These are phyloP conservation scores for Sporobolomyces phaffii DNA, from an alignment of 768 basidiomycete genomes.

Conservation along the genomic window DNA sequence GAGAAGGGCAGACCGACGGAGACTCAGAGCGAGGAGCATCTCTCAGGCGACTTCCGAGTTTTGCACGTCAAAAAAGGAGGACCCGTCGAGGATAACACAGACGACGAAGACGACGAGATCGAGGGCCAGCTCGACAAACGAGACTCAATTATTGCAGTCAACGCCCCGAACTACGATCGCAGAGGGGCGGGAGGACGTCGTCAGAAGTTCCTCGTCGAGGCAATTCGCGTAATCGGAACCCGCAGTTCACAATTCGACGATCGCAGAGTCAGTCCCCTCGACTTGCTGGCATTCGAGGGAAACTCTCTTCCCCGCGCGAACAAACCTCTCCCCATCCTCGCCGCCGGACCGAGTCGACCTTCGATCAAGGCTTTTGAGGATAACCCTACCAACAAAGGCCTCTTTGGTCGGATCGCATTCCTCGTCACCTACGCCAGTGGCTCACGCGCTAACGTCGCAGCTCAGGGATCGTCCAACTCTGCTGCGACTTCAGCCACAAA, in stretches of 20 bases:
- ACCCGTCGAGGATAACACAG: constrained; percentile 3
- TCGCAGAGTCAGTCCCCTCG: constrained; percentile 26
- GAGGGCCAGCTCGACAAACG: constrained; percentile 46
- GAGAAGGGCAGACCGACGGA: constrained; percentile 45
- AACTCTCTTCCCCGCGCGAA: background rate
- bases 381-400: background rate
- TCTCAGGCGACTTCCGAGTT: constrained; percentile 47
- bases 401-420: constrained; percentile 14
- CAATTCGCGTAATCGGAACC: constrained; percentile 3
- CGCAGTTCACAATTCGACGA: constrained; percentile 24
- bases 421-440: constrained; percentile 9
- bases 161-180: constrained; percentile 48
- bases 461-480: too few relatives aligned
- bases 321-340: background rate
- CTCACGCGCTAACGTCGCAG: too few relatives aligned
- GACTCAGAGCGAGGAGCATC: constrained; percentile 45
- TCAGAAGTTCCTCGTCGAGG: constrained; percentile 6
- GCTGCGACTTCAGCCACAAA: too few relatives aligned
- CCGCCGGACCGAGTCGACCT: background rate
- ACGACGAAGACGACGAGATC: too few relatives aligned
- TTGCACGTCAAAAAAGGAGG: constrained; percentile 45
- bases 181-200: background rate
- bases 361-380: background rate
- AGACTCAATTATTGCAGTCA: constrained; percentile 54
- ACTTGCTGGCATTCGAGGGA: constrained; percentile 15